Percentiles rank a stretch among this genome's conserved stretches.
Conservation (phyloP, 75 land plant genomes). For the Selaginella tamariscina region DNA sequence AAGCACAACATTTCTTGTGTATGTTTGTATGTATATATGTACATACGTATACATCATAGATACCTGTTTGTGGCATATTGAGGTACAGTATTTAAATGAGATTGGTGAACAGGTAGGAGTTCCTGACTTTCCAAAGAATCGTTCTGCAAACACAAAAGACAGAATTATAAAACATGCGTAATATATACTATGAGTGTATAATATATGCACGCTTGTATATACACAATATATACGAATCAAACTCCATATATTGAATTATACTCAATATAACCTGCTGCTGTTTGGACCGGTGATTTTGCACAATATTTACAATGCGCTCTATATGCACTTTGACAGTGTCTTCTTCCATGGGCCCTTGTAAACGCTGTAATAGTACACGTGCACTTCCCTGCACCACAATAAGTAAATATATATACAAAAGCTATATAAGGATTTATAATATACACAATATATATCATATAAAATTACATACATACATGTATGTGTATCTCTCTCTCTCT, state of each 20-base stretch:
- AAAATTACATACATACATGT: no score
- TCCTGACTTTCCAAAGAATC: constrained; percentile 51
- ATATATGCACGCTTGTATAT: no score
- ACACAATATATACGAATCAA: no score
- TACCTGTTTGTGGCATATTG: constrained; percentile 36
- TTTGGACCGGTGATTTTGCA: constrained; percentile 29
- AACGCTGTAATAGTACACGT: constrained; percentile 59
- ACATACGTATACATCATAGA: constrained; percentile 11
- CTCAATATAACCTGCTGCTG: not conserved
- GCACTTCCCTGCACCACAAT: constrained; percentile 83
- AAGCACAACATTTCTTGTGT: no score
- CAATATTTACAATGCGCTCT: constrained; percentile 53
- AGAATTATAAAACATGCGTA: not conserved
- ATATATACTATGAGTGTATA: not conserved
- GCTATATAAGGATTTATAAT: no score
- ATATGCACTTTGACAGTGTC: constrained; percentile 69
- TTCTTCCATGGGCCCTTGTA: constrained; percentile 78
- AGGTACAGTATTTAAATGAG: constrained; percentile 56
- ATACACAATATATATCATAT: no score
- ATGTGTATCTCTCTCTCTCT: no score
- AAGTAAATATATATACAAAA: no score
- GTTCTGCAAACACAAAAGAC: constrained; percentile 31
- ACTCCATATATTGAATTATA: no score
- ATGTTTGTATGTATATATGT: no score
- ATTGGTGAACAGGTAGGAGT: constrained; percentile 36